Conservation (phyloP, 768 basidiomycete species). For the Rhodocollybia butyracea region DNA sequence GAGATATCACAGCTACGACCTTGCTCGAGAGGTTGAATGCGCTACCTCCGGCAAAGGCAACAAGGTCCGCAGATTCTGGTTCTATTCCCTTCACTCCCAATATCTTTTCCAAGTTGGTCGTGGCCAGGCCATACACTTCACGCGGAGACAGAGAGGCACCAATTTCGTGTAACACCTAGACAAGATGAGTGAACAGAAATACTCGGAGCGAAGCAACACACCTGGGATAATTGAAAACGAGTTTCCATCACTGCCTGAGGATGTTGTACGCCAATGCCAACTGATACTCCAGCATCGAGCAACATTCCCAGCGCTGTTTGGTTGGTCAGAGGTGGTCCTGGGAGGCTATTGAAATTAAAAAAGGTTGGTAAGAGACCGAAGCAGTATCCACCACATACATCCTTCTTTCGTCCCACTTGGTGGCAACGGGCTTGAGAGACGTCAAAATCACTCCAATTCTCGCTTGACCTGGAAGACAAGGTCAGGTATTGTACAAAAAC, state of each 20-base stretch:
- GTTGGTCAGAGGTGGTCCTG: slow-evolving; percentile 73
- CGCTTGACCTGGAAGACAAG: slow-evolving; percentile 45
- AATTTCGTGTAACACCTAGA: background rate
- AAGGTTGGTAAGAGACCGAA: background rate
- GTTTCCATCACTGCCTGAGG: slow-evolving; percentile 36
- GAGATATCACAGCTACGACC: slow-evolving; percentile 54
- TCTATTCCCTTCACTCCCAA: slow-evolving; percentile 22
- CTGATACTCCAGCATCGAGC: slow-evolving; percentile 69
- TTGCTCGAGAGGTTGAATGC: slow-evolving; percentile 54
- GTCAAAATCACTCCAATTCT: slow-evolving; percentile 49
- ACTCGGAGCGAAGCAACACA: background rate
- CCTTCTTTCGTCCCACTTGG: slow-evolving; percentile 66
- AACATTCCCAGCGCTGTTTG: slow-evolving; percentile 61
- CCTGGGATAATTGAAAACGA: slow-evolving; percentile 1
- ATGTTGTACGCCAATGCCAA: slow-evolving; percentile 67
- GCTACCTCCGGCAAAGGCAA: slow-evolving; percentile 58
- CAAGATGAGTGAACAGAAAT: background rate
- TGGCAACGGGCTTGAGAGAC: slow-evolving; percentile 65
- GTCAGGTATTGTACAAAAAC: too few relatives aligned
- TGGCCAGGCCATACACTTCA: slow-evolving; percentile 36
- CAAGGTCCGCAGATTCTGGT: slow-evolving; percentile 51
- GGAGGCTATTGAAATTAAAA: slow-evolving; percentile 37
- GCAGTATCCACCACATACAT: slow-evolving; percentile 40
- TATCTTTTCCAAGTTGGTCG: slow-evolving; percentile 12
- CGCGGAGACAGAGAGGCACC: slow-evolving; percentile 34